Percentiles rank a stretch among this genome's conserved stretches.
These are phyloP conservation scores for Gaertneriomyces sp. DNA, from an alignment of 192 early-diverging fungal genomes.

Conservation along the genomic window DNA sequence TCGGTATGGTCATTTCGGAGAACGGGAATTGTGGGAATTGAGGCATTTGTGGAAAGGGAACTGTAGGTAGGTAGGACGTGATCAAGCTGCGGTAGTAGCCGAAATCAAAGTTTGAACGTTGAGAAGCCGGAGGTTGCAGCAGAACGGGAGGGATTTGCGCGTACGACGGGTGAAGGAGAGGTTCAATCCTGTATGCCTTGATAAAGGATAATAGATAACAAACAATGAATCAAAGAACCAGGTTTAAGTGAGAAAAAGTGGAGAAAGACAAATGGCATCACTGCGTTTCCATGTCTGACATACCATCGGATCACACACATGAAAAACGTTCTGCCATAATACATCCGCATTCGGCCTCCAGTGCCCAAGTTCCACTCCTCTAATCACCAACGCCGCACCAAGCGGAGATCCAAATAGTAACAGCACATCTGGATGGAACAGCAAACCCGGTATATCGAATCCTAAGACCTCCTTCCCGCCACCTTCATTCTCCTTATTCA, in stretches of 20 bases:
- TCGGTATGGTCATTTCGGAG: conserved; percentile 5
- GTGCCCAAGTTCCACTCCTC: conserved; percentile 31
- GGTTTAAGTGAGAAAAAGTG: too few relatives aligned
- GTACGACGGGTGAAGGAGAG: conserved; percentile 39
- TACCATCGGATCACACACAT: conserved; percentile 50
- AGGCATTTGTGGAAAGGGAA: background rate
- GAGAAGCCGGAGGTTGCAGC: conserved; percentile 35
- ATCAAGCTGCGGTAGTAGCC: conserved; percentile 44
- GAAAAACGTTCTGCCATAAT: conserved; percentile 48
- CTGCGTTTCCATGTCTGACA: background rate
- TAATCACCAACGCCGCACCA: conserved; percentile 42
- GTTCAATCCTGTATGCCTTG: conserved; percentile 46
- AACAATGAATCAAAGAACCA: background rate
- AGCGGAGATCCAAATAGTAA: conserved; percentile 50
- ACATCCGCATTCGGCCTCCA: conserved; percentile 34
- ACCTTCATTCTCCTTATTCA: conserved; percentile 7
- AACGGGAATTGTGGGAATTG: background rate
- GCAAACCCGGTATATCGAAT: conserved; percentile 42
- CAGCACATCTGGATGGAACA: conserved; percentile 39
- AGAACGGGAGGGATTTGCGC: conserved; percentile 44
- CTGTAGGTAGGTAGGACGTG: conserved; percentile 37
- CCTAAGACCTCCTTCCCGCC: conserved; percentile 18
- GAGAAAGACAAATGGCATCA: background rate
- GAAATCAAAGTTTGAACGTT: conserved; percentile 16
- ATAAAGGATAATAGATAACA: background rate